Base-by-base conservation (phyloP, 2,329 filamentous ascomycete species). In the Bipolaris sorokiniana region DNA sequence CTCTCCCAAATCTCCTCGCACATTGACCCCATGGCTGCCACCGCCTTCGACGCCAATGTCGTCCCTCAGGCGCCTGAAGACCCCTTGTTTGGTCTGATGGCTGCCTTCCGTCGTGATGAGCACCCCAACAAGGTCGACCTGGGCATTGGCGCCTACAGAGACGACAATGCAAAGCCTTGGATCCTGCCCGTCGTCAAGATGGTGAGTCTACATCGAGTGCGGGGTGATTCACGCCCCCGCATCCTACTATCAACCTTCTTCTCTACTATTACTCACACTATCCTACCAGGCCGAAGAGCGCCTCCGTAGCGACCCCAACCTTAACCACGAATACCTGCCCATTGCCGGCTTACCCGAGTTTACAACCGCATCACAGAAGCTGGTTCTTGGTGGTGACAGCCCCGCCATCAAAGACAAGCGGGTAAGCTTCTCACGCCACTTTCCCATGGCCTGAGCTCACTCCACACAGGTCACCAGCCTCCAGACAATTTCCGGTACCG, bases 241-340 rank as follows among this genome's bases (percentile, higher is more conserved):
- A 4, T 28, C 7, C 26, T 28, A 28, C 26, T 10, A 28, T 28
- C 10, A 28, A 28, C 26, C 10, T 28, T 9, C 26, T 28, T 10
- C 6, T 9, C 7, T 28, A 28, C 26, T 28, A 28, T 28, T 26
- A 18, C 54, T 57, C 36, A 54, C 49, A 40, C 9, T n/a, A 11
- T 4, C 22, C 16, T 5, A 10, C 38, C 75, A 98, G 94, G 95
- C 95, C 69, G 93, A 98, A 77, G 90, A 95, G 65, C 87, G 92
- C 71, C 86, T 98, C 66, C 90, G 88, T 78, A 89, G 90, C 75
- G 92, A 97, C 79, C 92, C 94, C 74, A 86, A 91, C 58, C 84
- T 96, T 70, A 96, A 99, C 82, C 94, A 99, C 83, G 95, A 99
- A 84, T 99, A 99, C 80, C 91, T 96, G 58, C 94, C 95, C 58